These are phyloP conservation scores for Mimosa pudica DNA, from an alignment of 306 rosid species.

Conservation along the genomic window DNA sequence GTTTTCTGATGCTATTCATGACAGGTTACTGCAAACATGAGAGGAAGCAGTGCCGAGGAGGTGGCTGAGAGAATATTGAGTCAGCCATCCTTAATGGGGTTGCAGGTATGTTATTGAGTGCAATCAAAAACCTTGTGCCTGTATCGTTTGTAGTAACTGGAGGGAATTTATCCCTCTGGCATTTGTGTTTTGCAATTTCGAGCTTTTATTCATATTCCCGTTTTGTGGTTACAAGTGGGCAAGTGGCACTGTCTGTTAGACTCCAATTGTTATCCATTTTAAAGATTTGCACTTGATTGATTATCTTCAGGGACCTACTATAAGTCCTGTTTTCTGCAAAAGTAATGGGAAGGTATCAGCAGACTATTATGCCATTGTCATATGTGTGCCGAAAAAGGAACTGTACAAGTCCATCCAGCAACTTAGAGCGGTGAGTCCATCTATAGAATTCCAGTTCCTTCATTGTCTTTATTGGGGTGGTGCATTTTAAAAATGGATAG, in stretches of 20 bases:
- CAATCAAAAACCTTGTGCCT: slow-evolving; percentile 6
- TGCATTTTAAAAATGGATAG: slow-evolving; percentile 28
- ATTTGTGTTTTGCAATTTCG: slow-evolving; percentile 18
- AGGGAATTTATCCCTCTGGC: background rate
- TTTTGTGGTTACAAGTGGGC: slow-evolving; percentile 4
- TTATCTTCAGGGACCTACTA: slow-evolving; percentile 80
- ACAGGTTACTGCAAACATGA: slow-evolving; percentile 94
- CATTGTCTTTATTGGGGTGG: background rate
- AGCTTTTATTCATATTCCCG: slow-evolving; percentile 9
- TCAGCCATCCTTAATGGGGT: slow-evolving; percentile 76
- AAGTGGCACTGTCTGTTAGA: slow-evolving; percentile 17
- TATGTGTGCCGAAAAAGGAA: slow-evolving; percentile 81
- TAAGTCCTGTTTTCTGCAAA: slow-evolving; percentile 85
- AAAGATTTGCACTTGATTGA: slow-evolving; percentile 27
- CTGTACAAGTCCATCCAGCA: slow-evolving; percentile 87
- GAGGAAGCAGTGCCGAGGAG: slow-evolving; percentile 87
- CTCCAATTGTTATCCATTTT: slow-evolving; percentile 4
- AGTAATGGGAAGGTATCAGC: slow-evolving; percentile 60
- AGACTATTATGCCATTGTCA: slow-evolving; percentile 86
- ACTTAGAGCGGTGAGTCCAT: slow-evolving; percentile 77
- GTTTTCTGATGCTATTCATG: slow-evolving; percentile 36
- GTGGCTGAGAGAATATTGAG: slow-evolving; percentile 89
- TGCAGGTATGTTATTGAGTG: slow-evolving; percentile 70
- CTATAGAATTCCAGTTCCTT: background rate
- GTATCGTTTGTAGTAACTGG: background rate